Percentiles rank a stretch among this genome's conserved stretches.
Conservation (phyloP, 345 rosid species). For the Euphorbia pulcherrima region DNA sequence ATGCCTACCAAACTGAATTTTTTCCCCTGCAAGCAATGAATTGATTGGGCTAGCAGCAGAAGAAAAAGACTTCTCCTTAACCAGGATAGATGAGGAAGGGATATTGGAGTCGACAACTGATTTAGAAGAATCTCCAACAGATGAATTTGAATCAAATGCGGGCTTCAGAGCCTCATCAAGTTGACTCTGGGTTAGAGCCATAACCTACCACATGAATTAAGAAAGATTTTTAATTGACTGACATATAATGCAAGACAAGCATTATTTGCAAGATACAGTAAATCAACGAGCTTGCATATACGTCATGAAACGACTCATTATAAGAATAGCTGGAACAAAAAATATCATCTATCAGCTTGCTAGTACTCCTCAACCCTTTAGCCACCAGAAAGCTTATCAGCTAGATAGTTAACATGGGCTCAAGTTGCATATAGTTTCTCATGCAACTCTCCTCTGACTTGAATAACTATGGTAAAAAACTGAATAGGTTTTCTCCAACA, state of each 20-base stretch:
- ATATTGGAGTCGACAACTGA: conserved; percentile 46
- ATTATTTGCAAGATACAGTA: neutral
- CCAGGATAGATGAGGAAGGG: conserved; percentile 46
- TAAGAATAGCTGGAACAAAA: neutral
- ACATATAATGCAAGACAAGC: neutral
- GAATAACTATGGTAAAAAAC: neutral
- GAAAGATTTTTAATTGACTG: conserved; percentile 7
- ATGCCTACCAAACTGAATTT: conserved; percentile 89
- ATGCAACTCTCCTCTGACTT: neutral
- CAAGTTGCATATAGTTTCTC: neutral
- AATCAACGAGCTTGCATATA: neutral
- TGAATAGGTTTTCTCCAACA: neutral
- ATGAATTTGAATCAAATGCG: conserved; percentile 52
- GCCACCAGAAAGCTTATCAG: neutral
- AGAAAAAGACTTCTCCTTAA: conserved; percentile 60
- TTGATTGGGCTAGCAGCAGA: conserved; percentile 65
- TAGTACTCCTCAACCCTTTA: neutral
- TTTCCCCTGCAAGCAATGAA: conserved; percentile 90
- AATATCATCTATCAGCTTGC: neutral
- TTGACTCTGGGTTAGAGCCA: conserved; percentile 77
- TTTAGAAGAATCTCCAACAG: conserved; percentile 58
- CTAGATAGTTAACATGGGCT: neutral
- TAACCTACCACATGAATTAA: conserved; percentile 49
- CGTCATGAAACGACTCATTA: neutral
- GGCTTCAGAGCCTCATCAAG: conserved; percentile 92